These are phyloP conservation scores for Eimeria tenella DNA, from an alignment of 169 alveolate species.

Conservation along the genomic window DNA sequence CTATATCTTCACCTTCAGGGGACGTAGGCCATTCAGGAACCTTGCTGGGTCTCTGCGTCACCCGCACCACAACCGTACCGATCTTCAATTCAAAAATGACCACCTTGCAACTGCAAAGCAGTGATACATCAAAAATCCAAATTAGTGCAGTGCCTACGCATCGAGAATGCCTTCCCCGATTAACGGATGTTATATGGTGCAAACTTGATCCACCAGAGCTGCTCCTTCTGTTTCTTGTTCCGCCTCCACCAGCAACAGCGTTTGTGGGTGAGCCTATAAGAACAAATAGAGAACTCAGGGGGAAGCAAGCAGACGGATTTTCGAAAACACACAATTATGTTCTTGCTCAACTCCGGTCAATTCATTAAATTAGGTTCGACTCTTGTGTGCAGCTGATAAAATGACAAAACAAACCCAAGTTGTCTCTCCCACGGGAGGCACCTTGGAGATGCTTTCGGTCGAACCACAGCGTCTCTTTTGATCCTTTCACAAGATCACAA, in stretches of 20 bases:
- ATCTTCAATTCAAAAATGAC: neutral
- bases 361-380: no score
- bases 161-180: slow-evolving; percentile 27
- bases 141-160: slow-evolving; percentile 3
- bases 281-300: neutral
- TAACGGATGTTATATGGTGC: neutral
- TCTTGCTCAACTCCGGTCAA: no score
- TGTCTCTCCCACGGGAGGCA: no score
- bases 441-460: no score
- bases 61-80: neutral
- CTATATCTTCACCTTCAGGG: slow-evolving; percentile 6
- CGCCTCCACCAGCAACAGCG: neutral
- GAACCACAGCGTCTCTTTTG: no score
- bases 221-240: slow-evolving; percentile 46
- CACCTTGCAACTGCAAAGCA: neutral
- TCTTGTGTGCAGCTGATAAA: no score
- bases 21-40: slow-evolving; percentile 31
- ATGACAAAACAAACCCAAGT: no score
- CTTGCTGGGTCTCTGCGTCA: slow-evolving; percentile 54
- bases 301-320: neutral
- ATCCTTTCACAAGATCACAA: no score
- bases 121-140: neutral
- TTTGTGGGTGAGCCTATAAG: slow-evolving; percentile 19
- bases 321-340: no score
- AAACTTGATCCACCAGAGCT: neutral